These are phyloP conservation scores for Saccharum officinarum DNA, from an alignment of 176 grass and related monocot species.

Conservation along the genomic window DNA sequence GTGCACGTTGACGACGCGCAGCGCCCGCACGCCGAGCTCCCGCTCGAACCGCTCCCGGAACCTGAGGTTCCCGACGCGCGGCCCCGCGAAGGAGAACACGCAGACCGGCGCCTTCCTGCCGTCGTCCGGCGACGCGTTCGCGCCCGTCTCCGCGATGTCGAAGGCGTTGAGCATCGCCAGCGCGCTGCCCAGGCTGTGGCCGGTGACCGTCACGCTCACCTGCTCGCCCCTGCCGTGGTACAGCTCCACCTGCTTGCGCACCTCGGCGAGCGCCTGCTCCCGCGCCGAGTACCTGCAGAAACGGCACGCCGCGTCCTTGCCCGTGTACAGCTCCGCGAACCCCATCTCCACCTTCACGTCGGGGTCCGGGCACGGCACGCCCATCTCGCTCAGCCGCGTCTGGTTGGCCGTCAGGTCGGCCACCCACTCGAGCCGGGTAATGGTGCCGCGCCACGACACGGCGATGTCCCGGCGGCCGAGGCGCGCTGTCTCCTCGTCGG, in stretches of 20 bases:
- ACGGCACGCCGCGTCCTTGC: slow-evolving; percentile 51
- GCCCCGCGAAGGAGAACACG: slow-evolving; percentile 64
- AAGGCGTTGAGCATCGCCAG: slow-evolving; percentile 62
- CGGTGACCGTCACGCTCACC: slow-evolving; percentile 67
- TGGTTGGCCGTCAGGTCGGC: slow-evolving; percentile 47
- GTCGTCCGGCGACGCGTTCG: background rate
- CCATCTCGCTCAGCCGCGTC: background rate
- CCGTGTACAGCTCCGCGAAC: slow-evolving; percentile 58
- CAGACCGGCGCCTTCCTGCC: slow-evolving; percentile 13
- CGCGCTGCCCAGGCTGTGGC: slow-evolving; percentile 74
- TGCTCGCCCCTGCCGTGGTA: slow-evolving; percentile 51
- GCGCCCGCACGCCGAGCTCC: slow-evolving; percentile 46
- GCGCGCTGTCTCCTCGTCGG: slow-evolving; percentile 45
- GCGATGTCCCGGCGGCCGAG: slow-evolving; percentile 66
- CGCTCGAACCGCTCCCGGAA: slow-evolving; percentile 59
- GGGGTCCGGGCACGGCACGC: slow-evolving; percentile 53
- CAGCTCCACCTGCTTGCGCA: slow-evolving; percentile 48
- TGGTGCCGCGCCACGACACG: slow-evolving; percentile 69
- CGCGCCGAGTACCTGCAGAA: slow-evolving; percentile 67
- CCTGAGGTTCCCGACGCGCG: slow-evolving; percentile 59
- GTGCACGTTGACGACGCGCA: slow-evolving; percentile 62
- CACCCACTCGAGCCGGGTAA: slow-evolving; percentile 69
- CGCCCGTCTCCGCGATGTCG: slow-evolving; percentile 61
- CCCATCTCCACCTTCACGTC: slow-evolving; percentile 52
- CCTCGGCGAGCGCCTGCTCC: slow-evolving; percentile 72